These are phyloP conservation scores for Colletotrichum lini DNA, from an alignment of 2,329 filamentous ascomycete species.

Conservation along the genomic window DNA sequence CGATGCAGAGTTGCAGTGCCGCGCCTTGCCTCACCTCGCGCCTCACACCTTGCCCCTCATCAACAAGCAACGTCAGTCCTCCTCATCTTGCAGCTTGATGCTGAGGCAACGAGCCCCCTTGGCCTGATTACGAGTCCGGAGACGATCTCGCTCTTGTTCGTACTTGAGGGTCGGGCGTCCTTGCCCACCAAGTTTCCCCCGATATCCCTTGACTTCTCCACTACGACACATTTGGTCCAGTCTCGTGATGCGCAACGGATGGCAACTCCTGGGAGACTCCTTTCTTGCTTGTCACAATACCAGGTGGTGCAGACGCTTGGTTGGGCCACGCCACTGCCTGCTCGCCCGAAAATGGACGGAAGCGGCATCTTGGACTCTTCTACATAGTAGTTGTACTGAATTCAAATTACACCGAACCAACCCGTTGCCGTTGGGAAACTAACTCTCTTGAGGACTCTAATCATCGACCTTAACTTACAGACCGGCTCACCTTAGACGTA, in stretches of 20 bases:
- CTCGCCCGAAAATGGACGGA: conserved; percentile 8
- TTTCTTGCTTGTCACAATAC: background rate
- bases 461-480: conserved; percentile 22
- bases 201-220: conserved; percentile 3
- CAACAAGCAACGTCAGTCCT: conserved; percentile 34
- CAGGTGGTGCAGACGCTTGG: background rate
- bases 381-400: background rate
- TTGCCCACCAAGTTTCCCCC: conserved; percentile 11
- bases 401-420: conserved; percentile 27
- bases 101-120: conserved; percentile 13
- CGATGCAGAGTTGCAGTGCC: conserved; percentile 26
- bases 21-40: conserved; percentile 28
- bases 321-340: conserved; percentile 2
- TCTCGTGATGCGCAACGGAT: conserved; percentile 10
- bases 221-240: conserved; percentile 17
- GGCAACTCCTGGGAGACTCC: conserved; percentile 6
- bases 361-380: conserved; percentile 11
- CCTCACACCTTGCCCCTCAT: conserved; percentile 13
- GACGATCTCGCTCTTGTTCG: conserved; percentile 26
- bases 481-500: conserved; percentile 19
- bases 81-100: conserved; percentile 36
- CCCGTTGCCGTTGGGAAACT: conserved; percentile 24
- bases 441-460: conserved; percentile 24
- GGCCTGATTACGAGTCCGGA: conserved; percentile 21
- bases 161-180: background rate